phyloP scores from a whole-genome alignment of 139 green algal species.

The Volvox africanus region DNA sequence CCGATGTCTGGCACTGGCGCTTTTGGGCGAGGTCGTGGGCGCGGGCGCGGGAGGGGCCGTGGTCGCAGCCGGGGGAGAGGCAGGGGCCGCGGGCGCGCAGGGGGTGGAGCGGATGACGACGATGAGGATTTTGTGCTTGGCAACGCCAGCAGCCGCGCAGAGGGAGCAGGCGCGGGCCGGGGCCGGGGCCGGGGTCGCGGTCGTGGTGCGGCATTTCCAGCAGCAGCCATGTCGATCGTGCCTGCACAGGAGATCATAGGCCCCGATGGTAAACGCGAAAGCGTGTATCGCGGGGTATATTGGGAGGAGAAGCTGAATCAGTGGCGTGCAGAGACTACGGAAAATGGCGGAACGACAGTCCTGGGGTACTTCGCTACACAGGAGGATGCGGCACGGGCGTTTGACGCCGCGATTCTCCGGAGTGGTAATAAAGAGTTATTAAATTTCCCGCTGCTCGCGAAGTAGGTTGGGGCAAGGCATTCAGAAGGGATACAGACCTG shows the following conservation, averaged over 20 bases:
- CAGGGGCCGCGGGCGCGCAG: not conserved
- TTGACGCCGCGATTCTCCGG: slow-evolving; percentile 40
- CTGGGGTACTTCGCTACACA: slow-evolving; percentile 23
- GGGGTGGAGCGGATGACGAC: slow-evolving; percentile 7
- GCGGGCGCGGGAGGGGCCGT: slow-evolving; percentile 6
- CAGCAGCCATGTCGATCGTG: not conserved
- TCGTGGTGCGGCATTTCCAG: not conserved
- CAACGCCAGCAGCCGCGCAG: not conserved
- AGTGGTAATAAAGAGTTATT: slow-evolving; percentile 47
- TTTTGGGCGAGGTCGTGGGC: not conserved
- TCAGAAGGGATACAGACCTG: too few relatives aligned
- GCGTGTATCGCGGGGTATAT: slow-evolving; percentile 54
- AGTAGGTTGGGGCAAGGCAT: not conserved
- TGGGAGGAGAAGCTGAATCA: slow-evolving; percentile 50
- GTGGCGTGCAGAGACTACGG: slow-evolving; percentile 53
- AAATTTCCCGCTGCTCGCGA: slow-evolving; percentile 51
- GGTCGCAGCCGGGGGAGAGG: slow-evolving; percentile 12
- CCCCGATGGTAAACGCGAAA: slow-evolving; percentile 29
- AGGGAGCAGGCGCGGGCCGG: not conserved
- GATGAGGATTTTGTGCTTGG: slow-evolving; percentile 45
- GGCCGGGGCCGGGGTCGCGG: slow-evolving; percentile 4
- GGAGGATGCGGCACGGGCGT: slow-evolving; percentile 31
- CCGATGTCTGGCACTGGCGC: not conserved
- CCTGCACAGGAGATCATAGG: slow-evolving; percentile 17
- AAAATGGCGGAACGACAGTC: not conserved